A percentile compares a stretch with the other conserved stretches of the same genome.
Evolutionary conservation across 129 eudicot species (phyloP).

Genomic region (Chrysanthemum lavandulifolium): DNA sequence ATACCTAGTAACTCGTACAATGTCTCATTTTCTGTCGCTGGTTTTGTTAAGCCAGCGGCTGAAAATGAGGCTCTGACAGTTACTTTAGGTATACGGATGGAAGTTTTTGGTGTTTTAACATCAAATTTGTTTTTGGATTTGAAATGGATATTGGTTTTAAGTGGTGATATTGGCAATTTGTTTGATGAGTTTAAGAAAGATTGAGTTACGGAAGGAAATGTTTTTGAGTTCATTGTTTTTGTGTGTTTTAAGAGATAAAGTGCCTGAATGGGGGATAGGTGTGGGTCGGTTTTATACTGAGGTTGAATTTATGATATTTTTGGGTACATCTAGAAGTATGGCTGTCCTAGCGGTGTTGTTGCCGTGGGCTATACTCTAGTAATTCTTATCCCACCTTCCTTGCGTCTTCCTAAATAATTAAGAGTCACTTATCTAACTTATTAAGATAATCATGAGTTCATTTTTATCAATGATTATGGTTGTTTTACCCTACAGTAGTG

Average conservation of each 20-base stretch:
- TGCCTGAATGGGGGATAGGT: no score
- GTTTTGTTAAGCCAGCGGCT: not conserved
- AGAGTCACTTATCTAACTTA: no score
- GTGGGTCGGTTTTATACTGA: no score
- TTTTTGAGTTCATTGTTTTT: conserved; percentile 21
- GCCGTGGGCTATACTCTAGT: no score
- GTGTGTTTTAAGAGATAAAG: not conserved
- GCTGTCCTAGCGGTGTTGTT: no score
- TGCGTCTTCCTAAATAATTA: no score
- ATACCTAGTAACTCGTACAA: conserved; percentile 55
- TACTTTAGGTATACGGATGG: conserved; percentile 14
- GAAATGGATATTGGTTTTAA: not conserved
- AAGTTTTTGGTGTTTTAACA: not conserved
- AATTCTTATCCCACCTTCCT: no score
- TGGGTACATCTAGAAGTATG: no score
- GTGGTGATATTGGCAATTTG: conserved; percentile 14
- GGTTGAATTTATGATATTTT: no score
- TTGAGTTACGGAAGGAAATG: conserved; percentile 11
- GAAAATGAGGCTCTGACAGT: conserved; percentile 26
- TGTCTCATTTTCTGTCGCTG: conserved; percentile 19
- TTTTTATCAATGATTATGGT: no score
- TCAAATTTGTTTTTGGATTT: not conserved
- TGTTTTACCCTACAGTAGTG: no score
- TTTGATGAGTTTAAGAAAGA: conserved; percentile 16
- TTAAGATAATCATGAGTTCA: no score